Conservation (phyloP, 768 basidiomycete genomes). For the Suillus paluster region DNA sequence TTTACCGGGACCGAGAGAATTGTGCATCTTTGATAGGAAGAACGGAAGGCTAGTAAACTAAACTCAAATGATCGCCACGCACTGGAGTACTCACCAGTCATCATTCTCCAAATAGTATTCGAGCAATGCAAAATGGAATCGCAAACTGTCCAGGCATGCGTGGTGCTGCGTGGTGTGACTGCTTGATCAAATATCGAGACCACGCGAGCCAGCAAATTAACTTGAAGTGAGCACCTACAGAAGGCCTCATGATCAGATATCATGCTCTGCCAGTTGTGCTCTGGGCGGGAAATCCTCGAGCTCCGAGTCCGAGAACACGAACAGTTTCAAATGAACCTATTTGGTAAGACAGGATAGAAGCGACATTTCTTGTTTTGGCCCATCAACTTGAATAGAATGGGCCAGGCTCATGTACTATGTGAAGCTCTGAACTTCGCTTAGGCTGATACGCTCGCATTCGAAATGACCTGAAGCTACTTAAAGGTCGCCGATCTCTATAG, state of each 20-base stretch:
- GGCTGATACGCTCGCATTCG: too few relatives aligned
- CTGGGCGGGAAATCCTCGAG: too few relatives aligned
- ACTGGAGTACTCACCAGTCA: background rate
- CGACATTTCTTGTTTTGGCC: too few relatives aligned
- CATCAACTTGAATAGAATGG: too few relatives aligned
- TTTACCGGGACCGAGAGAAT: background rate
- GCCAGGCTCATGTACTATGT: too few relatives aligned
- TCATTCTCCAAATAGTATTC: background rate
- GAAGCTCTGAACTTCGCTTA: too few relatives aligned
- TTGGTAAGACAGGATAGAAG: too few relatives aligned
- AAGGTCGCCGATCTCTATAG: too few relatives aligned
- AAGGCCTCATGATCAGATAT: background rate
- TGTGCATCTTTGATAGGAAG: background rate
- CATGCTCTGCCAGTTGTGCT: too few relatives aligned
- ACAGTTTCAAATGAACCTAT: too few relatives aligned
- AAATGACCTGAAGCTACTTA: too few relatives aligned
- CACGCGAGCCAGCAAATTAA: background rate
- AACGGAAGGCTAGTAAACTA: background rate
- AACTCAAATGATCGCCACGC: background rate
- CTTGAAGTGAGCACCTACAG: background rate
- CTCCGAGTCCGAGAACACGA: too few relatives aligned
- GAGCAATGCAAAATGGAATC: background rate
- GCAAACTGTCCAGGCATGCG: background rate
- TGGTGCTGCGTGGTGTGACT: background rate
- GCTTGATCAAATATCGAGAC: background rate